Evolutionary conservation across 2,329 filamentous ascomycete genomes (phyloP), one percentile per base, ranked within the genome.

Genomic region (Sordariomycetes sp.): DNA sequence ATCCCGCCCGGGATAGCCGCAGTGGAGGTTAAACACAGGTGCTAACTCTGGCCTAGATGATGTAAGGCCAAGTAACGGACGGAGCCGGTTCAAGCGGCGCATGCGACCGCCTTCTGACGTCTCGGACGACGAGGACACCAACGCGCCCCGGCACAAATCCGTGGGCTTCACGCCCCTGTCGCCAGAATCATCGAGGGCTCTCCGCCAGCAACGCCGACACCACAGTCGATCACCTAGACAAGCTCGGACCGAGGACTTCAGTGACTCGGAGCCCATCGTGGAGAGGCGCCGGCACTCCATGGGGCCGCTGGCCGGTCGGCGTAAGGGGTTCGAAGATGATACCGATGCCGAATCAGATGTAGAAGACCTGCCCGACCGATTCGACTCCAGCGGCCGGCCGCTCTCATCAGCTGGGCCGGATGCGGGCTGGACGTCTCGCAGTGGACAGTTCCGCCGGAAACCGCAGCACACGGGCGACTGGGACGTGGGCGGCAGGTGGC

Each of bases 151-250:
- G 10, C 60, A 69, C 24, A 78, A 78, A 60, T 74, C 74, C 1
- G 76, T 80, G 1, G 63, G 68, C 1, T 81, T 79, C 58, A 71
- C 74, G 2, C 78, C 78, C 0, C 64, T 81, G 48, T 80, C 78
- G 2, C 78, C 78, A 0, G 73, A 76, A 57, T 61, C 60, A 10
- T 59, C 59, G 14, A 58, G 53, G 20, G 59, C 58, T 16, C 37
- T 59, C 16, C 46, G 32, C 20, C 28, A 34, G 25, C 52, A 53
- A 18, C 52, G 34, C 8, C 52, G 22, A 37, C 53, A 52, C 32
- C 16, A 37, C 24, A 55, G 53, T 24, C 50, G 8, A 43, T 58
- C 58, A 18, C 37, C 52, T 20, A 35, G 53, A 6, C 35, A 10
- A 54, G 18, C 51, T 16, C 32, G 40, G 7, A 18, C 22, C 2